Percentiles rank a stretch among this genome's conserved stretches.
These are phyloP conservation scores for Tympanopsis confertula DNA, from an alignment of 2,329 filamentous ascomycete species.

Conservation along the genomic window DNA sequence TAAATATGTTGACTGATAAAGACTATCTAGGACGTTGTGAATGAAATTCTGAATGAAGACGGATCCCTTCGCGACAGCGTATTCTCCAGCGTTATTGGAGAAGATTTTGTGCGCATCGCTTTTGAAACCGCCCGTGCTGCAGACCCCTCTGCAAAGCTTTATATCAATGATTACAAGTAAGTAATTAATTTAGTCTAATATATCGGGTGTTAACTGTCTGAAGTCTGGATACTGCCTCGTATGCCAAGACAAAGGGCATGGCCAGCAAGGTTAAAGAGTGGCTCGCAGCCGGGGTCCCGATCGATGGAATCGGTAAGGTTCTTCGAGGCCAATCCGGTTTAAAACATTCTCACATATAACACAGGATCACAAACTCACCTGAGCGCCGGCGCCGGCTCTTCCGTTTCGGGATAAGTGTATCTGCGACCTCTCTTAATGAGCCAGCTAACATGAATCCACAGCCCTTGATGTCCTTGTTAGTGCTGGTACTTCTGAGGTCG, in stretches of 20 bases:
- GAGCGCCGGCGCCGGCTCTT: slow-evolving; percentile 27
- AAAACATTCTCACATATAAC: slow-evolving; percentile 6
- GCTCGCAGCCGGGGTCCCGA: slow-evolving; percentile 47
- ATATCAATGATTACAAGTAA: slow-evolving; percentile 62
- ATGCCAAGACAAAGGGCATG: slow-evolving; percentile 46
- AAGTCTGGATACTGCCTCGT: slow-evolving; percentile 41
- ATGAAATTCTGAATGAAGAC: slow-evolving; percentile 53
- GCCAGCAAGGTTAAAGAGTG: slow-evolving; percentile 49
- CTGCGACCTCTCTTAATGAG: not conserved
- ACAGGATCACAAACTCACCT: slow-evolving; percentile 45
- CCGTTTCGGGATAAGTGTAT: slow-evolving; percentile 14
- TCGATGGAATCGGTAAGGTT: slow-evolving; percentile 43
- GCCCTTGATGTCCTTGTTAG: slow-evolving; percentile 40
- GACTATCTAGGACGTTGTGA: slow-evolving; percentile 45
- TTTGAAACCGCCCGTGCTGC: slow-evolving; percentile 57
- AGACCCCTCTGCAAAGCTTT: slow-evolving; percentile 57
- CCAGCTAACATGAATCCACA: slow-evolving; percentile 11
- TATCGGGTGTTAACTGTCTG: not conserved
- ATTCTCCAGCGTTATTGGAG: slow-evolving; percentile 58
- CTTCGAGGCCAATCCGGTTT: slow-evolving; percentile 1
- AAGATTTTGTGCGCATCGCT: slow-evolving; percentile 58
- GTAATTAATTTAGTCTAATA: not conserved
- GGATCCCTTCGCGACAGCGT: slow-evolving; percentile 46
- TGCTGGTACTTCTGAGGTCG: slow-evolving; percentile 40
- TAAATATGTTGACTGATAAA: slow-evolving; percentile 55